phyloP scores from a whole-genome alignment of 176 grass and related monocot species.

The Dactylis glomerata region DNA sequence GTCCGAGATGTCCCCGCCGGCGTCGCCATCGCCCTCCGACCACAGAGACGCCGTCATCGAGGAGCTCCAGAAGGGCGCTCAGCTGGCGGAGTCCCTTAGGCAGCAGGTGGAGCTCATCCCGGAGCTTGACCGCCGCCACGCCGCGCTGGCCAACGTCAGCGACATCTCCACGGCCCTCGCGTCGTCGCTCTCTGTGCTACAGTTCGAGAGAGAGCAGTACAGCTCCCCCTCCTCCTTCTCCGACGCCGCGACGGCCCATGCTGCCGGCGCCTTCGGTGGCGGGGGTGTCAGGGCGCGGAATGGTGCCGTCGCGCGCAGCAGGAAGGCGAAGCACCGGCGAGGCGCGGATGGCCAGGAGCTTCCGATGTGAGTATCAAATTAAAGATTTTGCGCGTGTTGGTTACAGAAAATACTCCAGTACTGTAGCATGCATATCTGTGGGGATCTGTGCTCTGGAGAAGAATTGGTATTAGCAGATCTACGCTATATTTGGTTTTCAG shows the following conservation, averaged over 20 bases:
- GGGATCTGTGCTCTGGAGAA: not conserved
- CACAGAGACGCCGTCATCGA: slow-evolving; percentile 23
- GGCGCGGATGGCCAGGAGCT: slow-evolving; percentile 4
- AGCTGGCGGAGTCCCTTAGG: slow-evolving; percentile 27
- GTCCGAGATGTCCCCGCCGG: not conserved
- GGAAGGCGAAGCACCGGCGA: slow-evolving; percentile 30
- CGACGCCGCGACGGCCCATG: not conserved
- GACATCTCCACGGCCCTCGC: slow-evolving; percentile 14
- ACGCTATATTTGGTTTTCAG: not conserved
- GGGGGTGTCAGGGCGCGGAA: not conserved
- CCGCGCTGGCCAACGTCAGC: slow-evolving; percentile 18
- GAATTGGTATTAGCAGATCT: slow-evolving; percentile 8
- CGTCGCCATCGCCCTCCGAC: not conserved
- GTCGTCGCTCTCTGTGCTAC: slow-evolving; percentile 43
- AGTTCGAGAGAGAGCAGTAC: slow-evolving; percentile 27
- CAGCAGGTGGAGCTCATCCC: slow-evolving; percentile 36
- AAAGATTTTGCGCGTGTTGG: not conserved
- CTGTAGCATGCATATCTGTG: not conserved
- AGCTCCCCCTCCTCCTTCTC: not conserved
- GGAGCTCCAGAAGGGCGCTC: slow-evolving; percentile 28
- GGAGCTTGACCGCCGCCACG: slow-evolving; percentile 8
- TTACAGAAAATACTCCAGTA: not conserved
- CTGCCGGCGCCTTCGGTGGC: not conserved
- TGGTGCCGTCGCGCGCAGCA: not conserved
- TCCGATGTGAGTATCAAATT: slow-evolving; percentile 25